Evolutionary conservation across 2,329 filamentous ascomycete genomes (phyloP).

Genomic region (Alternaria burnsii): DNA sequence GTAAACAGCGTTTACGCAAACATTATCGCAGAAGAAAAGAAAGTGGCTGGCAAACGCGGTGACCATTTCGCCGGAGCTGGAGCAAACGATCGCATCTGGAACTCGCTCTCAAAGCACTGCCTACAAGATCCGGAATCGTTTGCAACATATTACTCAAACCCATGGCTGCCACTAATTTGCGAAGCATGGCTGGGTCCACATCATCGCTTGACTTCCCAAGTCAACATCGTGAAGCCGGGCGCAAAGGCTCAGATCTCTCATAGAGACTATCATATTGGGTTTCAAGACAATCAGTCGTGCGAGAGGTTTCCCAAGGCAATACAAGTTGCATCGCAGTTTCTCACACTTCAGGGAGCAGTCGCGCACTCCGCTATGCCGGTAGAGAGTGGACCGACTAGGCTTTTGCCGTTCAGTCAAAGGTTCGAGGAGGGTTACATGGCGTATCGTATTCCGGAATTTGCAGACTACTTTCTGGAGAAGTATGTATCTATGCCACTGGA

Average conservation of each 20-base stretch:
- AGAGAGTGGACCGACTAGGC: constrained; percentile 66
- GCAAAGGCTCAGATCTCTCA: constrained; percentile 66
- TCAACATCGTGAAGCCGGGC: constrained; percentile 69
- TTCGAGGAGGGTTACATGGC: constrained; percentile 67
- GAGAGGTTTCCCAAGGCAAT: constrained; percentile 60
- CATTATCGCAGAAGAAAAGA: constrained; percentile 61
- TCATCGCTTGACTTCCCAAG: constrained; percentile 68
- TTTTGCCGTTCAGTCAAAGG: constrained; percentile 68
- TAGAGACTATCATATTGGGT: constrained; percentile 71
- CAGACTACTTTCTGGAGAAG: constrained; percentile 61
- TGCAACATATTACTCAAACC: constrained; percentile 67
- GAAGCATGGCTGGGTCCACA: constrained; percentile 67
- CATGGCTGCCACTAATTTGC: constrained; percentile 63
- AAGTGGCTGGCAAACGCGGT: constrained; percentile 54
- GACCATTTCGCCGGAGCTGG: constrained; percentile 68
- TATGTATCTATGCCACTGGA: constrained; percentile 63
- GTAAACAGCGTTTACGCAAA: constrained; percentile 31
- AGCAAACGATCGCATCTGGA: constrained; percentile 70
- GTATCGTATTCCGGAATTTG: constrained; percentile 63
- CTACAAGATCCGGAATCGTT: constrained; percentile 63
- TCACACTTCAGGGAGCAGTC: constrained; percentile 70
- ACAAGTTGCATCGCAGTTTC: constrained; percentile 64
- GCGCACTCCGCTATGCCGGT: constrained; percentile 69
- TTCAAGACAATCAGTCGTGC: constrained; percentile 60
- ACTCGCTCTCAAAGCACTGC: constrained; percentile 70